phyloP scores from a whole-genome alignment of 257 asterid genomes.

The Forsythia suspensa region DNA sequence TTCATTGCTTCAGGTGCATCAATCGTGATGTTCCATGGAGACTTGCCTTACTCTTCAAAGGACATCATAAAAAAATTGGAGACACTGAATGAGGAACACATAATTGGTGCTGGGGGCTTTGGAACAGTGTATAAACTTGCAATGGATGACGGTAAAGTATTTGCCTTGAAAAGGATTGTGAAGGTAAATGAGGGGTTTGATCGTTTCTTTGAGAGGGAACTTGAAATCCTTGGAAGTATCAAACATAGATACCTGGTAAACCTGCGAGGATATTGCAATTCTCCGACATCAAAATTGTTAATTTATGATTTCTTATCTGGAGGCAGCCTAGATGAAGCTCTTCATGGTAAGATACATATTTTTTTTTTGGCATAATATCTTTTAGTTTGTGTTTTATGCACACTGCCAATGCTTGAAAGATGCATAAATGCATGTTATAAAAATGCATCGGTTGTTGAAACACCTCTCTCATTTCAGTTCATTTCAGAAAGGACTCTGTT shows the following conservation, averaged over 20 bases:
- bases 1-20: slow-evolving; percentile 75
- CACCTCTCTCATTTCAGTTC: background rate
- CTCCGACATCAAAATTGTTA: slow-evolving; percentile 75
- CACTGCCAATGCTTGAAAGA: background rate
- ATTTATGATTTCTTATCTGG: slow-evolving; percentile 82
- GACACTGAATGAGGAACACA: slow-evolving; percentile 73
- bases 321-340: slow-evolving; percentile 92
- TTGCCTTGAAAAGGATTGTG: slow-evolving; percentile 82
- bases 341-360: slow-evolving; percentile 55
- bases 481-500: background rate
- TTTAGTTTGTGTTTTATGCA: slow-evolving; percentile 5
- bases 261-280: slow-evolving; percentile 90
- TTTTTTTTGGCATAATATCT: background rate
- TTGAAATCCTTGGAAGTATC: slow-evolving; percentile 93
- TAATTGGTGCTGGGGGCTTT: slow-evolving; percentile 91
- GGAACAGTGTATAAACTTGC: slow-evolving; percentile 91
- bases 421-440: slow-evolving; percentile 4
- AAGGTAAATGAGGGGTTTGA: slow-evolving; percentile 83
- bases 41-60: slow-evolving; percentile 88
- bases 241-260: slow-evolving; percentile 82
- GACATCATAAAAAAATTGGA: slow-evolving; percentile 84
- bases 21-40: slow-evolving; percentile 93
- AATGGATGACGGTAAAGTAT: slow-evolving; percentile 90
- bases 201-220: slow-evolving; percentile 89
- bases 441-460: background rate